phyloP scores from a whole-genome alignment of 1,139 yeast species.

The Saccharomycopsis hybrid region DNA sequence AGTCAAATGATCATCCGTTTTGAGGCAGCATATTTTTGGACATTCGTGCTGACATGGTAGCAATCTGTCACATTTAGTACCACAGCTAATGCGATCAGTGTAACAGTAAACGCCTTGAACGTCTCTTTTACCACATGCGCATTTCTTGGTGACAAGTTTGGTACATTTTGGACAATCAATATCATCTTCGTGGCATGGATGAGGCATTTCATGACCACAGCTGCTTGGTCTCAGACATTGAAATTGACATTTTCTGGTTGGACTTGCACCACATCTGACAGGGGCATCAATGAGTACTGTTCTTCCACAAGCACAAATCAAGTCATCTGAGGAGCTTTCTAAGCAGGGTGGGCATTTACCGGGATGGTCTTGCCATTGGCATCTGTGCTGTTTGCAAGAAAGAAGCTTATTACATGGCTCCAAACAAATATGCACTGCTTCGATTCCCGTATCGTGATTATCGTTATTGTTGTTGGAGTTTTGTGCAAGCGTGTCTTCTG shows the following conservation, averaged over 20 bases:
- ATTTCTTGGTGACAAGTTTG: conserved; percentile 49
- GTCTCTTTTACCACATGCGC: conserved; percentile 64
- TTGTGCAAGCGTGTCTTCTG: conserved; percentile 29
- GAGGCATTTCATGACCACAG: conserved; percentile 81
- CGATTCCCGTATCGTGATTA: conserved; percentile 48
- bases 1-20: conserved; percentile 33
- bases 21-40: conserved; percentile 48
- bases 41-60: conserved; percentile 72
- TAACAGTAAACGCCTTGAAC: conserved; percentile 69
- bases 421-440: conserved; percentile 74
- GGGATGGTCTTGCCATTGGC: conserved; percentile 71
- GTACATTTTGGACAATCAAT: conserved; percentile 76
- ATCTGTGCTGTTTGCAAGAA: conserved; percentile 67
- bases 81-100: conserved; percentile 66
- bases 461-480: conserved; percentile 29
- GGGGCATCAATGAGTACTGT: conserved; percentile 73
- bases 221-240: conserved; percentile 55
- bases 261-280: conserved; percentile 63
- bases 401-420: conserved; percentile 59
- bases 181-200: conserved; percentile 65
- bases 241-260: conserved; percentile 54
- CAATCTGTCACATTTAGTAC: conserved; percentile 50
- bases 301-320: conserved; percentile 78
- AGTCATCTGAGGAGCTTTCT: conserved; percentile 76
- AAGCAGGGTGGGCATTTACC: conserved; percentile 84